Conservation (phyloP, 495 filamentous ascomycete genomes). For the Aspergillus diversus region DNA sequence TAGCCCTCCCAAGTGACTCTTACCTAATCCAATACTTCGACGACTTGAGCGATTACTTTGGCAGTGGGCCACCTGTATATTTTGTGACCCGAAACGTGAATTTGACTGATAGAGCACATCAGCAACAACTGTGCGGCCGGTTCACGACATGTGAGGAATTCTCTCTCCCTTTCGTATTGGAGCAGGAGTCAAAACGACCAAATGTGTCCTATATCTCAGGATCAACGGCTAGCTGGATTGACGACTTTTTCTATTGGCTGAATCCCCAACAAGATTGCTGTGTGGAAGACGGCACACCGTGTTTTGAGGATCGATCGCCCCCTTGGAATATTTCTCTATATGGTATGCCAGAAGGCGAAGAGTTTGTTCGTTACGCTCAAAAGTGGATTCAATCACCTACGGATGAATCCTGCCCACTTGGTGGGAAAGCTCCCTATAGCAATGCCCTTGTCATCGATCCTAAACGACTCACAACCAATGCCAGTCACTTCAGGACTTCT, state of each 20-base stretch:
- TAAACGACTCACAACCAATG: slow-evolving; percentile 62
- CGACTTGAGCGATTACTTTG: slow-evolving; percentile 90
- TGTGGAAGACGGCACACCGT: slow-evolving; percentile 63
- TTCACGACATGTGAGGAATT: slow-evolving; percentile 84
- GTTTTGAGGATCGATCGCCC: slow-evolving; percentile 75
- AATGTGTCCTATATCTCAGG: slow-evolving; percentile 91
- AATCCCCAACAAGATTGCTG: slow-evolving; percentile 90
- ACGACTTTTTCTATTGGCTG: slow-evolving; percentile 95
- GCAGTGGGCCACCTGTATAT: slow-evolving; percentile 90
- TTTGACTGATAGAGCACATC: slow-evolving; percentile 69
- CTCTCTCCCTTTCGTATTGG: slow-evolving; percentile 84
- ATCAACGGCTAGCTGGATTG: slow-evolving; percentile 93
- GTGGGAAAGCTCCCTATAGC: slow-evolving; percentile 84
- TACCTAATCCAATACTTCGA: slow-evolving; percentile 95
- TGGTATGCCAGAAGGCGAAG: slow-evolving; percentile 90
- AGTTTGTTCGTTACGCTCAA: slow-evolving; percentile 82
- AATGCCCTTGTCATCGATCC: slow-evolving; percentile 80
- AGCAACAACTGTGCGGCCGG: slow-evolving; percentile 86
- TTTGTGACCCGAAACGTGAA: slow-evolving; percentile 88
- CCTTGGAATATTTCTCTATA: slow-evolving; percentile 84
- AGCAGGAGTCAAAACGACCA: slow-evolving; percentile 88
- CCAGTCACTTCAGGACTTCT: slow-evolving; percentile 88
- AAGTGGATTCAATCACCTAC: slow-evolving; percentile 85
- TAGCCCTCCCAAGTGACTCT: slow-evolving; percentile 88
- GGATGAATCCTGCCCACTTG: slow-evolving; percentile 79